Percentiles rank a stretch among this genome's conserved stretches.
These are phyloP conservation scores for Ceratocystis harringtonii DNA, from an alignment of 2,329 filamentous ascomycete genomes.

Conservation along the genomic window DNA sequence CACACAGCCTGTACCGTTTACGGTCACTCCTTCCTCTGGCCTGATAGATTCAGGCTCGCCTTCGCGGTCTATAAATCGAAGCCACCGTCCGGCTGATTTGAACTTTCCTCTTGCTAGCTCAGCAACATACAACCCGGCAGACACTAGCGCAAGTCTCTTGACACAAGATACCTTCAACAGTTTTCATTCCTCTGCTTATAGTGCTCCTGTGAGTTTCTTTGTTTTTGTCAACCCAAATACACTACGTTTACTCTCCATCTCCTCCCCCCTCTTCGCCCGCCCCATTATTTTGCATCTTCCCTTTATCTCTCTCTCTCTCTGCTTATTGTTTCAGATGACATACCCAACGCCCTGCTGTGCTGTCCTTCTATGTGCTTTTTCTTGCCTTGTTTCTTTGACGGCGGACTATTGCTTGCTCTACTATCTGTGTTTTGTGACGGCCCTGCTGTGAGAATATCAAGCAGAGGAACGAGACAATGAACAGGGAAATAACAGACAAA, in stretches of 20 bases:
- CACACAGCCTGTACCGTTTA: background rate
- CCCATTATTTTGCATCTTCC: background rate
- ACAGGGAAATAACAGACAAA: background rate
- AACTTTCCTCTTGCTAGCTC: background rate
- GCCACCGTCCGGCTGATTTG: background rate
- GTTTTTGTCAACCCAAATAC: too few relatives aligned
- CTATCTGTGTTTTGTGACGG: background rate
- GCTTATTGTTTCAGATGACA: background rate
- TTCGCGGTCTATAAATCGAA: background rate
- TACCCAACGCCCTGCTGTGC: background rate
- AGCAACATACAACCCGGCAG: background rate
- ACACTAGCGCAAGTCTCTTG: background rate
- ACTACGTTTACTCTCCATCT: background rate
- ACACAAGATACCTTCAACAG: background rate
- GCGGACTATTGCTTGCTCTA: background rate
- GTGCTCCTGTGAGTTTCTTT: background rate
- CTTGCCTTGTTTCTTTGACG: background rate
- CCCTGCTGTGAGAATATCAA: background rate
- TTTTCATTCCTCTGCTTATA: background rate
- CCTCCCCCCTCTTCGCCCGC: background rate
- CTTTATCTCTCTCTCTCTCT: background rate
- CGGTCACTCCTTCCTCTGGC: background rate
- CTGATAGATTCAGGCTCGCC: background rate
- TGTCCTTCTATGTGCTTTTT: background rate
- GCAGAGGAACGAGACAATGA: background rate